phyloP scores from a whole-genome alignment of 2,329 filamentous ascomycete species.

The Monilinia vaccinii-corymbosi region DNA sequence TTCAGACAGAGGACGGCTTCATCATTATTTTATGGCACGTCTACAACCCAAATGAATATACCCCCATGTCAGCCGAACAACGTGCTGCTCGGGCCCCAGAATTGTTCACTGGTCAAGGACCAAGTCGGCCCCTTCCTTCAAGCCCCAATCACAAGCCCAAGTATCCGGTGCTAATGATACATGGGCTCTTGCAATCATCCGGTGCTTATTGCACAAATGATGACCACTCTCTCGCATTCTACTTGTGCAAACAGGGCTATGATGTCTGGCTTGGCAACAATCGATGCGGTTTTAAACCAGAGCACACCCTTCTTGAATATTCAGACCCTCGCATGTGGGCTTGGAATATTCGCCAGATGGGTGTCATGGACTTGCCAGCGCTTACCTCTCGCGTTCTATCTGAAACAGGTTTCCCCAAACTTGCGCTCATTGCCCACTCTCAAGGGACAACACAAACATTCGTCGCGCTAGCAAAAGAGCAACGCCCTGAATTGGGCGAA shows the following conservation, averaged over 20 bases:
- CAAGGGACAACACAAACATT: constrained; percentile 88
- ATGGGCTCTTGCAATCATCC: constrained; percentile 78
- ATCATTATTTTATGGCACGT: constrained; percentile 84
- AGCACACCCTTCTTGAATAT: constrained; percentile 61
- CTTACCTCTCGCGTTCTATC: constrained; percentile 69
- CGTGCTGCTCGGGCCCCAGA: constrained; percentile 49
- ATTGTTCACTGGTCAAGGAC: constrained; percentile 44
- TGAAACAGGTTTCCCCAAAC: constrained; percentile 74
- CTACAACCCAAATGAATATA: constrained; percentile 71
- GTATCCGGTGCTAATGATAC: constrained; percentile 80
- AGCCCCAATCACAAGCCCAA: constrained; percentile 34
- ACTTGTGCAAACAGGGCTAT: constrained; percentile 82
- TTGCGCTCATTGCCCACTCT: constrained; percentile 78
- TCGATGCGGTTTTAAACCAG: constrained; percentile 73
- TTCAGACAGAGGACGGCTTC: constrained; percentile 91
- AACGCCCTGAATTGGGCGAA: constrained; percentile 73
- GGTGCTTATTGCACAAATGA: constrained; percentile 88
- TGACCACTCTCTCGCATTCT: constrained; percentile 83
- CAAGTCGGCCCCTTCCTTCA: constrained; percentile 30
- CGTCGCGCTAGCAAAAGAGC: constrained; percentile 81
- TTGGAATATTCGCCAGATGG: constrained; percentile 95
- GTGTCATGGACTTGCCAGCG: constrained; percentile 76
- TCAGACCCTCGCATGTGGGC: constrained; percentile 88
- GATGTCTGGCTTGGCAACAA: constrained; percentile 97
- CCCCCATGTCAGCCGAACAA: constrained; percentile 39